phyloP scores from a whole-genome alignment of 306 rosid genomes.

The Cicer chorassanicum region DNA sequence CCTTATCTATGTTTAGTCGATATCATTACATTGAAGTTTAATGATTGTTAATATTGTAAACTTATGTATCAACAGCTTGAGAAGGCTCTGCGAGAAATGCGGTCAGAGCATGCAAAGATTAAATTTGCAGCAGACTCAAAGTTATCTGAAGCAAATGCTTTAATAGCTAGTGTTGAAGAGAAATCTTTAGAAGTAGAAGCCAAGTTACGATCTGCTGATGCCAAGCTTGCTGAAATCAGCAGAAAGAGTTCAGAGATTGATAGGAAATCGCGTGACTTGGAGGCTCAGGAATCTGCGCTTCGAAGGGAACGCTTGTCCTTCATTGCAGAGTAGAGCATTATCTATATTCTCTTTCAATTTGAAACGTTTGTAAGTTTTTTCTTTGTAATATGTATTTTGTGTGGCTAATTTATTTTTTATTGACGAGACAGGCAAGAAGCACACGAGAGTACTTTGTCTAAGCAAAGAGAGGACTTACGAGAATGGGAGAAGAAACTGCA shows the following conservation, averaged over 20 bases:
- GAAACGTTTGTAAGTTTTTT: background rate
- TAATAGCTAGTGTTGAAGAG: constrained; percentile 83
- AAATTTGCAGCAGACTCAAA: constrained; percentile 86
- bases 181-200: constrained; percentile 90
- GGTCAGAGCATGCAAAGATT: constrained; percentile 85
- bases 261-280: constrained; percentile 79
- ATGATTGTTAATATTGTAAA: constrained; percentile 47
- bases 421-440: constrained; percentile 67
- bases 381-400: constrained; percentile 7
- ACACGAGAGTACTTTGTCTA: constrained; percentile 66
- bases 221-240: constrained; percentile 88
- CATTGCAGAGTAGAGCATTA: constrained; percentile 66
- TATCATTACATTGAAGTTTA: constrained; percentile 10
- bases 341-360: constrained; percentile 27
- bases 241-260: constrained; percentile 79
- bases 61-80: constrained; percentile 69
- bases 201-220: constrained; percentile 82
- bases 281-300: constrained; percentile 71
- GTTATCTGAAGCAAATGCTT: constrained; percentile 90
- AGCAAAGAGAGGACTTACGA: constrained; percentile 84
- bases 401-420: constrained; percentile 37
- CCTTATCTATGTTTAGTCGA: background rate
- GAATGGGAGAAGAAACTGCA: constrained; percentile 96
- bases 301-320: constrained; percentile 78
- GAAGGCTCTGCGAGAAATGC: constrained; percentile 87